These are phyloP conservation scores for Henckelia pumila DNA, from an alignment of 257 asterid species.

Conservation along the genomic window DNA sequence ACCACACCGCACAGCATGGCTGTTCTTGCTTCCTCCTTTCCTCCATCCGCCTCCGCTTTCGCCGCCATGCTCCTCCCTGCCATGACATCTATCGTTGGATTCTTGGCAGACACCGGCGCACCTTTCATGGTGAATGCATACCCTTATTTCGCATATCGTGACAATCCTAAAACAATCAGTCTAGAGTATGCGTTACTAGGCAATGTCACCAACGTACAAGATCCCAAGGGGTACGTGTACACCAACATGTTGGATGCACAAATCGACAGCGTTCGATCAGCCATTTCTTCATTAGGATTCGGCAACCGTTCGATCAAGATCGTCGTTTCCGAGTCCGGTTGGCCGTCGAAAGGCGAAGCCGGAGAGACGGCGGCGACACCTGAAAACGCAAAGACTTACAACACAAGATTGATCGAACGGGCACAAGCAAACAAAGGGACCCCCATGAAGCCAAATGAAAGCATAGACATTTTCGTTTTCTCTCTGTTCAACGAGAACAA, in stretches of 20 bases:
- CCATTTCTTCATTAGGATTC: constrained; percentile 44
- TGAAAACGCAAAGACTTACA: constrained; percentile 51
- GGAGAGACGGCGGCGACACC: constrained; percentile 49
- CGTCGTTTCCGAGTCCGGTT: constrained; percentile 60
- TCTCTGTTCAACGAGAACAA: constrained; percentile 60
- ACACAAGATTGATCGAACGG: constrained; percentile 35
- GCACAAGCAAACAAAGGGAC: constrained; percentile 50
- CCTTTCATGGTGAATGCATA: constrained; percentile 71
- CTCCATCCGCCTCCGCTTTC: constrained; percentile 62
- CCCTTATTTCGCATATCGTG: constrained; percentile 65
- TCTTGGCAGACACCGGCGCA: constrained; percentile 46
- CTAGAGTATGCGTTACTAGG: constrained; percentile 51
- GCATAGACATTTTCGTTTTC: constrained; percentile 44
- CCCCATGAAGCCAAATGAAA: constrained; percentile 50
- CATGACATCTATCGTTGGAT: constrained; percentile 50
- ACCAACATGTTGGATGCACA: constrained; percentile 63
- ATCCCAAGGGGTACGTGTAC: constrained; percentile 48
- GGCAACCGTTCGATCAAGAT: constrained; percentile 36
- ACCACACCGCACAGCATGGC: constrained; percentile 70
- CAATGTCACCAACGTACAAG: constrained; percentile 38
- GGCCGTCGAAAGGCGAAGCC: constrained; percentile 64
- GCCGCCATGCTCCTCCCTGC: constrained; percentile 48
- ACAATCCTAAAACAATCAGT: constrained; percentile 35
- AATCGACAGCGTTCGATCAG: constrained; percentile 55
- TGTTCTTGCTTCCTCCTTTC: constrained; percentile 61